A percentile compares a stretch with the other conserved stretches of the same genome.
phyloP scores from a whole-genome alignment of 257 asterid species.

The Plectranthus barbatus region DNA sequence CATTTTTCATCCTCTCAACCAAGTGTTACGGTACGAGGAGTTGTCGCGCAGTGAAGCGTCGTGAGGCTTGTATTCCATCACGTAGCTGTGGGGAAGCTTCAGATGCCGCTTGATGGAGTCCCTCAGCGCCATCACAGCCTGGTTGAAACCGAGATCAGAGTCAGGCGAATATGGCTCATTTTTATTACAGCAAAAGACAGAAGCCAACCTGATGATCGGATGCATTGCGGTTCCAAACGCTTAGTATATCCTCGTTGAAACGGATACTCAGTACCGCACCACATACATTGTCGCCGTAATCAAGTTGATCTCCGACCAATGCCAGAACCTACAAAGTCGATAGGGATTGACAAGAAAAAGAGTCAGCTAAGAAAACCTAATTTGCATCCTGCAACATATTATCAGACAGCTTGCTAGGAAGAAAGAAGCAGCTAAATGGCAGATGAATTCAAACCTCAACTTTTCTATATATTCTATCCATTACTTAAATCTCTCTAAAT shows the following conservation, averaged over 20 bases:
- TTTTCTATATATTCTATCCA: too few relatives aligned
- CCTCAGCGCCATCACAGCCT: conserved; percentile 95
- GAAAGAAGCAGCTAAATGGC: too few relatives aligned
- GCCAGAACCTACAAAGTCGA: conserved; percentile 70
- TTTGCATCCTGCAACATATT: too few relatives aligned
- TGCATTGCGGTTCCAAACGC: conserved; percentile 97
- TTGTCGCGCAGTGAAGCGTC: conserved; percentile 91
- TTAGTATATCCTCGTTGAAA: conserved; percentile 88
- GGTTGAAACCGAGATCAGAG: neutral
- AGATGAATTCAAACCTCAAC: too few relatives aligned
- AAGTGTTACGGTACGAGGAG: conserved; percentile 93
- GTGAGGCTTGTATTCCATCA: conserved; percentile 94
- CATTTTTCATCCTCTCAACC: conserved; percentile 34
- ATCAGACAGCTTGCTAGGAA: too few relatives aligned
- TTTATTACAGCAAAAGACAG: neutral
- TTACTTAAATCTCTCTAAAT: too few relatives aligned
- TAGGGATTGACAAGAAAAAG: neutral
- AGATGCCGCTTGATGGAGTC: conserved; percentile 85
- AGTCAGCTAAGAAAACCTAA: too few relatives aligned
- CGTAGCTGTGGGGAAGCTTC: conserved; percentile 82
- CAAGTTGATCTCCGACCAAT: conserved; percentile 86
- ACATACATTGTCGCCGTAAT: conserved; percentile 78
- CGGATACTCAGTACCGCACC: conserved; percentile 97
- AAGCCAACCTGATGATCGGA: conserved; percentile 87
- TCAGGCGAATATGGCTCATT: too few relatives aligned